Evolutionary conservation across 345 rosid genomes (phyloP).

Genomic region (Citrus medica): DNA sequence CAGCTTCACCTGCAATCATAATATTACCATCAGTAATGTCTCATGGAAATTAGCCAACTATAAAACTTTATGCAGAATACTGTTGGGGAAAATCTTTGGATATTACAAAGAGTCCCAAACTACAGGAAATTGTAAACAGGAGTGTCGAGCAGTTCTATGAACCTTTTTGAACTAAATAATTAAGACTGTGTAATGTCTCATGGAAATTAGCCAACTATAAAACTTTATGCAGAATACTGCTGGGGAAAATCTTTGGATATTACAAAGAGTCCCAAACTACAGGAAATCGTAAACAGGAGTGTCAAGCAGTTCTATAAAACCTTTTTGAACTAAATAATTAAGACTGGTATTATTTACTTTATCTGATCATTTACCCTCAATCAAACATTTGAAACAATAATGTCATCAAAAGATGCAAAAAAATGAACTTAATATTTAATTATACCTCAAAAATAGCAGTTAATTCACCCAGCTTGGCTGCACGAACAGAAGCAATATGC

Average conservation of each 20-base stretch:
- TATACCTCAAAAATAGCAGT: conserved; percentile 74
- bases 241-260: not conserved
- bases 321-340: not conserved
- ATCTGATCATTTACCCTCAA: not conserved
- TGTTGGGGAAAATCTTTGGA: not conserved
- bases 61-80: not conserved
- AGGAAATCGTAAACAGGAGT: not conserved
- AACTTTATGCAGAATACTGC: not conserved
- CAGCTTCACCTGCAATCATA: conserved; percentile 62
- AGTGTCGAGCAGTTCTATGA: not conserved
- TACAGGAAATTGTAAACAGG: not conserved
- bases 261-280: not conserved
- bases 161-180: not conserved
- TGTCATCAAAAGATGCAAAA: not conserved
- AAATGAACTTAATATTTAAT: not conserved
- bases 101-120: not conserved
- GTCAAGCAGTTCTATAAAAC: not conserved
- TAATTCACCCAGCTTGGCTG: conserved; percentile 77
- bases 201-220: conserved; percentile 6
- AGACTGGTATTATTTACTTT: not conserved
- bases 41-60: conserved; percentile 11
- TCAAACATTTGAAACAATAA: not conserved
- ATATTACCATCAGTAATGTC: conserved; percentile 16
- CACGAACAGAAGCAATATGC: conserved; percentile 75
- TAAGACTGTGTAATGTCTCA: not conserved